Evolutionary conservation across 352 stramenopile species (phyloP), one percentile per base, ranked within the genome.

Genomic region (Phytophthora boehmeriae): DNA sequence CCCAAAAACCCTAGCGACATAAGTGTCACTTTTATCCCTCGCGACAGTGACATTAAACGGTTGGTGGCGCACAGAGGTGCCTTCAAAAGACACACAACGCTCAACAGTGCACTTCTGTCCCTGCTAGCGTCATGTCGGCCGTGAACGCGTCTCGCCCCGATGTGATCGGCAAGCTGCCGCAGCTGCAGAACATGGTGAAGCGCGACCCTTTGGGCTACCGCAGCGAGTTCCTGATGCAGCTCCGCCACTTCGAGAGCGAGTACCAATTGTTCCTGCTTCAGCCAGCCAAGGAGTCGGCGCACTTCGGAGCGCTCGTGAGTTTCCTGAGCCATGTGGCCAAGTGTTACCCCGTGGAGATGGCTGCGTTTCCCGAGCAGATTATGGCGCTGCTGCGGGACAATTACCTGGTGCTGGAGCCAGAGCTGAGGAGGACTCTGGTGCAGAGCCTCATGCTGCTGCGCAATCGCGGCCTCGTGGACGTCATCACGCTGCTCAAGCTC

Each of bases 121-220:
- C 34, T 39, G 34, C 34, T 16, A 14, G 13, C 59, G 63, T 23
- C 27, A 92, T 89, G 80, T 63, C 76, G 54, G 71, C 74, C n/a
- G 72, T 92, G 50, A 90, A 89, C 52, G 86, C 81, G 51, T 92
- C 83, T 23, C 79, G 87, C 28, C 82, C 85, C 59, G 86, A 96
- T 77, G 83, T 95, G 81, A 89, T 94, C 67, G 84, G 80, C 70
- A 95, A 96, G 80, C 78, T 98, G 43, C 91, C 96, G 54, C 94
- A 98, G 80, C 85, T 99, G 45, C 97, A 99, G 86, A 99, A 99
- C 83, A 92, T 99, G 66, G 97, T 99, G 34, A 99, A 99, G 83
- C 91, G 98, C 28, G 97, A 99, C 73, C 96, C 97, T 8, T 63
- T 85, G 39, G 95, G 88, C 49, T 99, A 99, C 83, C 82, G 87